Evolutionary conservation across 1,284 basidiomycete species (phyloP).

Genomic region (Boletus smithii): DNA sequence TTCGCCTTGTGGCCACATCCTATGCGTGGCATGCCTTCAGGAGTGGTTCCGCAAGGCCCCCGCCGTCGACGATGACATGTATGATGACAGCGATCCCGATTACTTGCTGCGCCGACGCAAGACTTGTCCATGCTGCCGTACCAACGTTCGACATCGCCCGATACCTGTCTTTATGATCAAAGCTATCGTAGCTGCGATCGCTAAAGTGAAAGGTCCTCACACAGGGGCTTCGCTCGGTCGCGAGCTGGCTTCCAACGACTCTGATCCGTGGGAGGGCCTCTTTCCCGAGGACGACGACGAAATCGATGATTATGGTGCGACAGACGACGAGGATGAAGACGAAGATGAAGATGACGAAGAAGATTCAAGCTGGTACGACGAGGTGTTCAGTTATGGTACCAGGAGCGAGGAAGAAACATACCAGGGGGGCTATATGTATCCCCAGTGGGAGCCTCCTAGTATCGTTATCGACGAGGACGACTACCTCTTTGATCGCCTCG

Average conservation of each 20-base stretch:
- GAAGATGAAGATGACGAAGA: slow-evolving; percentile 33
- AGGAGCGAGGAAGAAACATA: slow-evolving; percentile 39
- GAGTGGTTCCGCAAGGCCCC: slow-evolving; percentile 73
- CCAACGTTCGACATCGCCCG: slow-evolving; percentile 53
- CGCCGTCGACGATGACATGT: slow-evolving; percentile 48
- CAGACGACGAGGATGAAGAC: slow-evolving; percentile 31
- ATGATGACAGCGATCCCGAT: slow-evolving; percentile 48
- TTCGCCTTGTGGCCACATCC: slow-evolving; percentile 69
- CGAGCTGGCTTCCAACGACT: slow-evolving; percentile 35
- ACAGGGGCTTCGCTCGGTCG: slow-evolving; percentile 15
- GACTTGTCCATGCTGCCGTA: slow-evolving; percentile 68
- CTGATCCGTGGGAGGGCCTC: slow-evolving; percentile 66
- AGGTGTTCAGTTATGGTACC: slow-evolving; percentile 35
- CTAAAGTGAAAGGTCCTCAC: slow-evolving; percentile 36
- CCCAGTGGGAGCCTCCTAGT: slow-evolving; percentile 57
- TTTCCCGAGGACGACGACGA: slow-evolving; percentile 48
- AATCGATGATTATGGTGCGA: slow-evolving; percentile 41
- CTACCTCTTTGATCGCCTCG: slow-evolving; percentile 37
- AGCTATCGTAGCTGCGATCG: slow-evolving; percentile 47
- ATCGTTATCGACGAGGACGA: slow-evolving; percentile 38
- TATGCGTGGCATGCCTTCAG: slow-evolving; percentile 65
- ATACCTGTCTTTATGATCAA: slow-evolving; percentile 68
- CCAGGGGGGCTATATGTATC: slow-evolving; percentile 38
- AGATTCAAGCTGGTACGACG: slow-evolving; percentile 34
- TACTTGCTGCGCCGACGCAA: slow-evolving; percentile 58